Conservation (phyloP, 1,284 basidiomycete genomes). For the Leccinum angustisporum region DNA sequence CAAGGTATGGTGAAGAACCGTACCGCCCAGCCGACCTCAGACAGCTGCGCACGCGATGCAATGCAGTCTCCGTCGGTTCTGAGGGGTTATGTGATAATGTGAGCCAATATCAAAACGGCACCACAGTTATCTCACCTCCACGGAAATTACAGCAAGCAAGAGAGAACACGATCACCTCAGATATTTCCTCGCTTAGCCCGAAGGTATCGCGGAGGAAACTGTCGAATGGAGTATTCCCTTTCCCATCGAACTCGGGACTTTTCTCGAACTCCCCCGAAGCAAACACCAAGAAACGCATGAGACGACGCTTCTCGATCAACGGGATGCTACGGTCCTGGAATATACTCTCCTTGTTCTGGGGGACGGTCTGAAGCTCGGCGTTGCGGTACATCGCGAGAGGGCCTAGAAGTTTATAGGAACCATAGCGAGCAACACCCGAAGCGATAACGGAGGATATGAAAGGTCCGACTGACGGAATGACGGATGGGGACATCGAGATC, state of each 20-base stretch:
- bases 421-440: constrained; percentile 89
- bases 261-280: constrained; percentile 74
- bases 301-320: constrained; percentile 83
- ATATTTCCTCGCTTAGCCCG: constrained; percentile 56
- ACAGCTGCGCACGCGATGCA: constrained; percentile 70
- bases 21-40: constrained; percentile 84
- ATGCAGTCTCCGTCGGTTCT: constrained; percentile 67
- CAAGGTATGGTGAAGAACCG: constrained; percentile 87
- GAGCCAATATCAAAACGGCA: not conserved
- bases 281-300: constrained; percentile 92
- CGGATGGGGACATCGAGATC: constrained; percentile 78
- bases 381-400: constrained; percentile 62
- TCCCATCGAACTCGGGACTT: constrained; percentile 58
- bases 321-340: constrained; percentile 83
- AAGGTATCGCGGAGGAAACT: constrained; percentile 66
- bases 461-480: constrained; percentile 80
- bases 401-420: constrained; percentile 87
- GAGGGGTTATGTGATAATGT: constrained; percentile 16
- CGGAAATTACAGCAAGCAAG: constrained; percentile 63
- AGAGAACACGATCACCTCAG: constrained; percentile 67
- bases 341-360: constrained; percentile 90
- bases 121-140: constrained; percentile 43
- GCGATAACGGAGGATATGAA: constrained; percentile 79
- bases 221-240: constrained; percentile 54
- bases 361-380: constrained; percentile 63